Conservation (phyloP, 306 rosid species). For the Betula pendula region DNA sequence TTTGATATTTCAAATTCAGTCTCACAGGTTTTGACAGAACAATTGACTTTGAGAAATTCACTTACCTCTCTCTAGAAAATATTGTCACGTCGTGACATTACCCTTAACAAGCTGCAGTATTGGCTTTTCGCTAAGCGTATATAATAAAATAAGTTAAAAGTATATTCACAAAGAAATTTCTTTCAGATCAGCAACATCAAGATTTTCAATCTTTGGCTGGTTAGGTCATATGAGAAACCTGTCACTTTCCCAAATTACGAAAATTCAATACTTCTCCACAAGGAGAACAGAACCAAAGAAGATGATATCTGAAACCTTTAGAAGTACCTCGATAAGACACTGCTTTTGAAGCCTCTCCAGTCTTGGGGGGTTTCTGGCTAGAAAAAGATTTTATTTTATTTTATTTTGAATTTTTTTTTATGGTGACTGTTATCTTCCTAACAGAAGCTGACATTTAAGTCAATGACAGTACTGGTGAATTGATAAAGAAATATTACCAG, state of each 20-base stretch:
- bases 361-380: background rate
- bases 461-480: background rate
- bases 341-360: background rate
- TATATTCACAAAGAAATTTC: background rate
- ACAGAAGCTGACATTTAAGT: background rate
- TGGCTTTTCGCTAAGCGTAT: too few species aligned
- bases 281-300: background rate
- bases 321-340: background rate
- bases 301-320: background rate
- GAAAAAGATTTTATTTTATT: background rate
- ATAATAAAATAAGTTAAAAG: background rate
- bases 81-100: background rate
- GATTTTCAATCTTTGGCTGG: background rate
- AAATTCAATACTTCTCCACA: background rate
- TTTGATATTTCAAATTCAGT: background rate
- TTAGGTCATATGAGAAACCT: background rate
- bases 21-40: background rate
- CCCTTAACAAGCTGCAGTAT: background rate
- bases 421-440: background rate
- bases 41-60: background rate
- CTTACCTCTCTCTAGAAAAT: background rate
- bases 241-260: too few species aligned
- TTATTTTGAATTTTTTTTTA: background rate
- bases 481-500: background rate
- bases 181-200: background rate